Percentiles rank a stretch among this genome's conserved stretches.
Evolutionary conservation across 352 stramenopile genomes (phyloP).

Genomic region (Globisporangium recalcitrans): DNA sequence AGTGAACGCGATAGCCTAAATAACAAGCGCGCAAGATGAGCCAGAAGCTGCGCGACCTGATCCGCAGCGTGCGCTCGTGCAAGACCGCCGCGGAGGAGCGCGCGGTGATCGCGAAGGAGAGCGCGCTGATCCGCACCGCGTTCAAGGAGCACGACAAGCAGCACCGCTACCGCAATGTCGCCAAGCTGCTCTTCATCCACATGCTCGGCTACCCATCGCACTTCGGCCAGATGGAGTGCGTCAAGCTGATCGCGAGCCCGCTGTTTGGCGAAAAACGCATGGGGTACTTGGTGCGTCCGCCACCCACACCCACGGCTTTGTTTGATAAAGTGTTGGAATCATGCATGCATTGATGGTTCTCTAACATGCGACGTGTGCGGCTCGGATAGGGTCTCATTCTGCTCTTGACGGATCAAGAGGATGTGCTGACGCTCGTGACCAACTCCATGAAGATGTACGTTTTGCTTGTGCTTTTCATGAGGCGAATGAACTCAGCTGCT

Average conservation of each 20-base stretch:
- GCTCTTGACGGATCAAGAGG: slow-evolving; percentile 96
- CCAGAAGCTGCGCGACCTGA: slow-evolving; percentile 97
- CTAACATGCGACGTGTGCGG: not conserved
- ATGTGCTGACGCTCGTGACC: slow-evolving; percentile 99
- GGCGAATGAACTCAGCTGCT: not conserved
- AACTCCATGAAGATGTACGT: slow-evolving; percentile 98
- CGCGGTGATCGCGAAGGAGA: slow-evolving; percentile 98
- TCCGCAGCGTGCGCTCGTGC: slow-evolving; percentile 96
- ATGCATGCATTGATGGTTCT: not conserved
- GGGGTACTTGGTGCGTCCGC: slow-evolving; percentile 89
- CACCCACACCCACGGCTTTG: not conserved
- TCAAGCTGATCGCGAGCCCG: slow-evolving; percentile 98
- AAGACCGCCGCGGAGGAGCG: slow-evolving; percentile 99
- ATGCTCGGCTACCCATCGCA: slow-evolving; percentile 99
- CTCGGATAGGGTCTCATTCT: slow-evolving; percentile 89
- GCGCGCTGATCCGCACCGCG: slow-evolving; percentile 97
- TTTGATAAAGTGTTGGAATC: not conserved
- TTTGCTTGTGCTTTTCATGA: not conserved
- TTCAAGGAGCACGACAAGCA: slow-evolving; percentile 98
- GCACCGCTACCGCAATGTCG: slow-evolving; percentile 98
- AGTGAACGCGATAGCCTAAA: not conserved
- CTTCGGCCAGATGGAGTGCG: slow-evolving; percentile 99
- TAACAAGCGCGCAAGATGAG: slow-evolving; percentile 76
- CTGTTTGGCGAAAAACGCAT: slow-evolving; percentile 99
- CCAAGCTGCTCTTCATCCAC: slow-evolving; percentile 99